A percentile compares a stretch with the other conserved stretches of the same genome.
phyloP scores from a whole-genome alignment of 108 stramenopile species.

The Parietichytrium sp. region DNA sequence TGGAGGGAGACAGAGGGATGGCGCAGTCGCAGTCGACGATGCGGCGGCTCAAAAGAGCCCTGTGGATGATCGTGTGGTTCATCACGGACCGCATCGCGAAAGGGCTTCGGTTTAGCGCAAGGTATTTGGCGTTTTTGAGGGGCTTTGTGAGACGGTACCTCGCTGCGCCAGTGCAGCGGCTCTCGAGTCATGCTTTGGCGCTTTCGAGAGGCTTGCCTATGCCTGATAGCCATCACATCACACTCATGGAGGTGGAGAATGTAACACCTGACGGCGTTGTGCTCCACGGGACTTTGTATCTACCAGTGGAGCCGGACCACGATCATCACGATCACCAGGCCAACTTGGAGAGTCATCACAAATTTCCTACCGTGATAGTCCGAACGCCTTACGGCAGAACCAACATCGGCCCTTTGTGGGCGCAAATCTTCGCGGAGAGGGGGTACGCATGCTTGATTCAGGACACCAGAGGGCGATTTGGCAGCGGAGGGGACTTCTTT shows the following conservation, averaged over 20 bases:
- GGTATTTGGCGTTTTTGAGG: not conserved
- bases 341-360: not conserved
- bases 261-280: slow-evolving; percentile 14
- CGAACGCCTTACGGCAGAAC: slow-evolving; percentile 27
- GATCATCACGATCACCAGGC: not conserved
- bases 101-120: not conserved
- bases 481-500: slow-evolving; percentile 13
- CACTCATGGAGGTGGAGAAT: slow-evolving; percentile 12
- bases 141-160: not conserved
- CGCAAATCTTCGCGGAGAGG: not conserved
- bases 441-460: slow-evolving; percentile 1
- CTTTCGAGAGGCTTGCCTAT: not conserved
- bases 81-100: not conserved
- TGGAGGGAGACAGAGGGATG: too few species aligned
- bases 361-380: not conserved
- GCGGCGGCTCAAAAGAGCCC: not conserved
- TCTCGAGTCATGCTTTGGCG: not conserved
- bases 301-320: not conserved
- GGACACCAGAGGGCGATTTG: slow-evolving; percentile 39
- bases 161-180: not conserved
- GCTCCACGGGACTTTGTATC: not conserved
- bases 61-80: slow-evolving; percentile 15
- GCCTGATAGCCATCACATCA: not conserved
- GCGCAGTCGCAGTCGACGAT: not conserved
- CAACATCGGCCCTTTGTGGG: not conserved